Evolutionary conservation across 1,284 basidiomycete species (phyloP).

Genomic region (Amylostereum areolatum): DNA sequence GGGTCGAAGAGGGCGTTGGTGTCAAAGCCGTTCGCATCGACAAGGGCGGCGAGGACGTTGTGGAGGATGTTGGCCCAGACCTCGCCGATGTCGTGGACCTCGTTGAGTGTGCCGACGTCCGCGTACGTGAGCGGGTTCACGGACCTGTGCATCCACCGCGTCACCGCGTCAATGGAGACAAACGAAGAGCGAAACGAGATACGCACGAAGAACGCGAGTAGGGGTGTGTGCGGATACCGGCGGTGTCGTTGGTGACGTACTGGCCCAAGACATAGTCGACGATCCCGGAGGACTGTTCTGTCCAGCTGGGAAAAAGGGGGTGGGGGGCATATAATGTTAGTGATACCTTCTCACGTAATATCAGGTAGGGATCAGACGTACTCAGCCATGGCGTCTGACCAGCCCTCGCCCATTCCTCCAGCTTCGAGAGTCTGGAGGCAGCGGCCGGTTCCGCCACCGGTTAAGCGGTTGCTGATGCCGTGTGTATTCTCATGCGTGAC

Average conservation of each 20-base stretch:
- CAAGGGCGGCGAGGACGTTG: slow-evolving; percentile 44
- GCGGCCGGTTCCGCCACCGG: slow-evolving; percentile 46
- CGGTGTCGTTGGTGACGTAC: slow-evolving; percentile 27
- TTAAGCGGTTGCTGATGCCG: slow-evolving; percentile 47
- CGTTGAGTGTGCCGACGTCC: slow-evolving; percentile 27
- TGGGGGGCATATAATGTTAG: too few species aligned
- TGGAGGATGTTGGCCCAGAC: slow-evolving; percentile 52
- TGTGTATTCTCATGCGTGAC: slow-evolving; percentile 44
- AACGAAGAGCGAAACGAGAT: too few species aligned
- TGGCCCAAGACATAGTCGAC: too few species aligned
- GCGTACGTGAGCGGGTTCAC: slow-evolving; percentile 35
- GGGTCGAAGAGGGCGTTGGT: too few species aligned
- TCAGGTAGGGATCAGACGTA: too few species aligned
- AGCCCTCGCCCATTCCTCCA: slow-evolving; percentile 48
- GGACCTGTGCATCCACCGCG: too few species aligned
- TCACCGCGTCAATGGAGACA: too few species aligned
- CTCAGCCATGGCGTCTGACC: slow-evolving; percentile 49
- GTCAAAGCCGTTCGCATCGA: slow-evolving; percentile 35
- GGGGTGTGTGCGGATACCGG: slow-evolving; percentile 33
- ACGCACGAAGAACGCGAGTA: slow-evolving; percentile 39
- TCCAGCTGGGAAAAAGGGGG: too few species aligned
- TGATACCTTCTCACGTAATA: too few species aligned
- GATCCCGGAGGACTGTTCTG: not conserved
- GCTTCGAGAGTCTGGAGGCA: slow-evolving; percentile 46
- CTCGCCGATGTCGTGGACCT: slow-evolving; percentile 43